Conservation (phyloP, 352 stramenopile genomes). For the Aphanomyces euteiches region DNA sequence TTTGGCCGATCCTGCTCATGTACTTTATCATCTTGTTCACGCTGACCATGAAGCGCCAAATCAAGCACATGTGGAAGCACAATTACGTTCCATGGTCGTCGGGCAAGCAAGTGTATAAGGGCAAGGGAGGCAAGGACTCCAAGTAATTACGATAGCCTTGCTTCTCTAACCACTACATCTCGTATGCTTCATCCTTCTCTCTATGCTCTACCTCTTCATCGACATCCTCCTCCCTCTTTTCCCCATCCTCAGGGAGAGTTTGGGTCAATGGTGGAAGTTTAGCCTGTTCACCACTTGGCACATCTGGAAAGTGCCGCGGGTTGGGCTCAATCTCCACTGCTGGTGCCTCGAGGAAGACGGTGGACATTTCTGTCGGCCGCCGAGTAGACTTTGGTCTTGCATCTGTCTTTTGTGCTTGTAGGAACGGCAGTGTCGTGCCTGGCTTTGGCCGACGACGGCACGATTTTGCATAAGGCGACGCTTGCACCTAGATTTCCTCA, state of each 20-base stretch:
- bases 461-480: constrained; percentile 23
- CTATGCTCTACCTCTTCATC: not conserved
- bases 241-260: not conserved
- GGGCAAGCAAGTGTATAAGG: constrained; percentile 95
- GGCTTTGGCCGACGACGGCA: not conserved
- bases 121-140: constrained; percentile 38
- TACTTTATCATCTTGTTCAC: constrained; percentile 99
- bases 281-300: not conserved
- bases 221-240: not conserved
- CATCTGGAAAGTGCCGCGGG: not conserved
- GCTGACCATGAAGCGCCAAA: constrained; percentile 99
- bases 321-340: constrained; percentile 9
- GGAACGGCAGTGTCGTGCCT: not conserved
- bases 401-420: not conserved
- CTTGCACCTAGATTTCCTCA: constrained; percentile 15
- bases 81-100: constrained; percentile 97
- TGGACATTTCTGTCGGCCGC: not conserved
- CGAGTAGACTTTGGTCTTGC: not conserved
- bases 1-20: constrained; percentile 98
- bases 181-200: not conserved
- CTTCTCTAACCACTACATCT: not conserved
- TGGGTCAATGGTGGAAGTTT: not conserved
- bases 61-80: constrained; percentile 99
- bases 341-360: constrained; percentile 7
- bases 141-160: constrained; percentile 22